Conservation (phyloP, 768 basidiomycete species). For the Suillus brevipes region DNA sequence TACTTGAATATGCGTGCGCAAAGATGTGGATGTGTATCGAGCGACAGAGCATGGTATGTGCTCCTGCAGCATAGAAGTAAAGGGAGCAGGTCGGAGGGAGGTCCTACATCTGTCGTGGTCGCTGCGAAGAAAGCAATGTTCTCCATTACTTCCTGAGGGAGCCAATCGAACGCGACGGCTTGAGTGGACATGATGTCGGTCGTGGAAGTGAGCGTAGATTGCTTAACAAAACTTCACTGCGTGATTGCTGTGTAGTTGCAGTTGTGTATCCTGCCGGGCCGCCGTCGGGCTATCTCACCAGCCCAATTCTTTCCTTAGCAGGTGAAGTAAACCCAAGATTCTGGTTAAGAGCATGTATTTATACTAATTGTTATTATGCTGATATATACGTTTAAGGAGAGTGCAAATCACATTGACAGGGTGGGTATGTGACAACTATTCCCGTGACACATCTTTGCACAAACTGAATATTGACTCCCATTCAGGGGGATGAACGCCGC, state of each 20-base stretch:
- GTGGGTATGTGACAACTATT: not conserved
- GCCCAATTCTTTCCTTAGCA: not conserved
- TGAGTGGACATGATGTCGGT: not conserved
- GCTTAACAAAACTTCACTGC: not conserved
- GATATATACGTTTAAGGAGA: not conserved
- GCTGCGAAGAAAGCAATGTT: slow-evolving; percentile 70
- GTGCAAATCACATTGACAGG: not conserved
- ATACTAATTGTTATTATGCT: not conserved
- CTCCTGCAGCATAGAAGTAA: slow-evolving; percentile 53
- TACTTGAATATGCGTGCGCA: slow-evolving; percentile 68
- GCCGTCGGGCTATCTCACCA: not conserved
- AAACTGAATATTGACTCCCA: slow-evolving; percentile 59
- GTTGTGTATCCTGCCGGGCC: not conserved
- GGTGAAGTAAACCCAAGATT: not conserved
- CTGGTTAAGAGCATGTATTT: not conserved
- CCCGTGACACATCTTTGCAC: slow-evolving; percentile 36
- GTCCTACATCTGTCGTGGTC: slow-evolving; percentile 53
- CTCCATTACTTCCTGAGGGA: slow-evolving; percentile 81
- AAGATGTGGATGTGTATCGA: slow-evolving; percentile 59
- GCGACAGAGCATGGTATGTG: slow-evolving; percentile 51
- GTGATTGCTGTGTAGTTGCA: not conserved
- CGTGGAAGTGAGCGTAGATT: not conserved
- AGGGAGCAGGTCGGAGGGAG: slow-evolving; percentile 58
- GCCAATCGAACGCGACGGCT: slow-evolving; percentile 21
- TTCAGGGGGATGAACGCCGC: slow-evolving; percentile 35